Evolutionary conservation across 768 basidiomycete genomes (phyloP).

Genomic region (Tricholoma terreum): DNA sequence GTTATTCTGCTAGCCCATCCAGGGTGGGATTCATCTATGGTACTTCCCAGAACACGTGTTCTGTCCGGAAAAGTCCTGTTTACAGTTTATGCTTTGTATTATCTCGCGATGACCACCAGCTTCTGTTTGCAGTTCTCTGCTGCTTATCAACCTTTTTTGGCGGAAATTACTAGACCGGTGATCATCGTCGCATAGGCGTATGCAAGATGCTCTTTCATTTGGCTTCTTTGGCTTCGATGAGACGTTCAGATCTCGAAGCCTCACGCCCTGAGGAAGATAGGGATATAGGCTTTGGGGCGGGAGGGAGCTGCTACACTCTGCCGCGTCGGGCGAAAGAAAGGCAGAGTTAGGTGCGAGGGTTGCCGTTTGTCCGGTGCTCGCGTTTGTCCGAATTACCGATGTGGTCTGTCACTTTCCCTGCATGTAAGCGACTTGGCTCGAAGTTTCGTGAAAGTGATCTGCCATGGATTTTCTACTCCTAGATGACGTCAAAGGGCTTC

Average conservation of each 20-base stretch:
- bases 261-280: not conserved
- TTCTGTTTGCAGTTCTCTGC: not conserved
- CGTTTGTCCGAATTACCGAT: not conserved
- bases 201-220: not conserved
- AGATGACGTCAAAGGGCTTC: not conserved
- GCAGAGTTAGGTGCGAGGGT: not conserved
- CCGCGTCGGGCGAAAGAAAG: not conserved
- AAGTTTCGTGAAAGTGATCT: not conserved
- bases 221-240: not conserved
- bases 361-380: not conserved
- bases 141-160: not conserved
- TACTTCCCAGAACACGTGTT: not conserved
- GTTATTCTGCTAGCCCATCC: not conserved
- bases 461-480: not conserved
- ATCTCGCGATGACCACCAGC: not conserved
- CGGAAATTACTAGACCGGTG: constrained; percentile 1
- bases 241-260: constrained; percentile 1
- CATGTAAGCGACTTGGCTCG: not conserved
- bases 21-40: not conserved
- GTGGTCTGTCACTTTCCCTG: not conserved
- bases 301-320: not conserved
- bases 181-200: not conserved
- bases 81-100: not conserved
- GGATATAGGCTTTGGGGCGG: not conserved
- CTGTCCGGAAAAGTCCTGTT: not conserved